These are phyloP conservation scores for Gautieria morchelliformis DNA, from an alignment of 768 basidiomycete species.

Conservation along the genomic window DNA sequence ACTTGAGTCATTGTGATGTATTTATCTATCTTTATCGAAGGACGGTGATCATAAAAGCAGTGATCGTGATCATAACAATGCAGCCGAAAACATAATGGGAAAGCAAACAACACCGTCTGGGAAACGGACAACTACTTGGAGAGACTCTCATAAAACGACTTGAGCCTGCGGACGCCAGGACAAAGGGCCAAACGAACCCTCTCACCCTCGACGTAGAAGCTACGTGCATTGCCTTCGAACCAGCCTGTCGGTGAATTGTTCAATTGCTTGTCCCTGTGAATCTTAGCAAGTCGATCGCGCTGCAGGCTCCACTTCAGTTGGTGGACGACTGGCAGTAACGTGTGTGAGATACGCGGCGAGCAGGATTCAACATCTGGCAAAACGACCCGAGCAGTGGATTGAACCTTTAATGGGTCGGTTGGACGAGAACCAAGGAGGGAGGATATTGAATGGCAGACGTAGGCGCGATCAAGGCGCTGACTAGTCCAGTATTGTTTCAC, in stretches of 20 bases:
- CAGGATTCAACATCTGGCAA: slow-evolving; percentile 59
- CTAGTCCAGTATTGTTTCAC: slow-evolving; percentile 58
- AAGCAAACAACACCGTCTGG: too few relatives aligned
- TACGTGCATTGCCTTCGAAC: slow-evolving; percentile 43
- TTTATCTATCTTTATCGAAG: background rate
- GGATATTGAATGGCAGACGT: slow-evolving; percentile 43
- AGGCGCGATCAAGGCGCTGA: slow-evolving; percentile 41
- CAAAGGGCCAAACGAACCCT: slow-evolving; percentile 61
- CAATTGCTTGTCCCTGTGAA: slow-evolving; percentile 34
- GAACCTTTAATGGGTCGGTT: slow-evolving; percentile 30
- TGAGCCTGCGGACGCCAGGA: slow-evolving; percentile 48
- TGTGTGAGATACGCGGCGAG: slow-evolving; percentile 44
- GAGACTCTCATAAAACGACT: slow-evolving; percentile 48
- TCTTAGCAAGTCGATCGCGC: slow-evolving; percentile 49
- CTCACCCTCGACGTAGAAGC: slow-evolving; percentile 49
- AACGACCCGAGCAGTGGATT: slow-evolving; percentile 38
- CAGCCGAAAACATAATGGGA: too few relatives aligned
- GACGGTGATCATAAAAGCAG: background rate
- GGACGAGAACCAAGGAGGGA: slow-evolving; percentile 43
- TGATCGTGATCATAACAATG: background rate
- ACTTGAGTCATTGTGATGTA: background rate
- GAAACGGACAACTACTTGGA: background rate
- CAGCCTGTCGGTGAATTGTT: slow-evolving; percentile 38
- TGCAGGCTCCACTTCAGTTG: slow-evolving; percentile 65
- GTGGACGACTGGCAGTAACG: slow-evolving; percentile 53